Evolutionary conservation across 257 asterid genomes (phyloP).

Genomic region (Scutellaria minor): DNA sequence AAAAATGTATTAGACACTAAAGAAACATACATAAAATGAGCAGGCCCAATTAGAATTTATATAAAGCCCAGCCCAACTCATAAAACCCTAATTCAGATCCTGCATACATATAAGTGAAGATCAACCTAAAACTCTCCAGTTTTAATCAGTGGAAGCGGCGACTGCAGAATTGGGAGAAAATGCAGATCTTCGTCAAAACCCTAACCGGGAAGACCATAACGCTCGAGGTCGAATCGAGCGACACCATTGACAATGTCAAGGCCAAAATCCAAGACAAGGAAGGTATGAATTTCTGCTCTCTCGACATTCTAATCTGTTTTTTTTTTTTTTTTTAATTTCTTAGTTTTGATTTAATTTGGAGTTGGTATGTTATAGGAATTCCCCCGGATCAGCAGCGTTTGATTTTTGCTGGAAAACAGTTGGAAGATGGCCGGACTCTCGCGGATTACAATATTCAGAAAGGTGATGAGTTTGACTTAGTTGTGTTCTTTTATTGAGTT

Average conservation of each 20-base stretch:
- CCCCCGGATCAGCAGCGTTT: slow-evolving; percentile 86
- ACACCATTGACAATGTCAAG: slow-evolving; percentile 54
- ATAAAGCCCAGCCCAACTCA: slow-evolving; percentile 20
- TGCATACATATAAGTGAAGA: neutral
- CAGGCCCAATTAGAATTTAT: neutral
- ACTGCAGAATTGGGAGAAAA: slow-evolving; percentile 22
- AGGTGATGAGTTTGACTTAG: slow-evolving; percentile 26
- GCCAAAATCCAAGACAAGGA: slow-evolving; percentile 51
- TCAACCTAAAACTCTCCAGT: neutral
- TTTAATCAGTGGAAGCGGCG: slow-evolving; percentile 18
- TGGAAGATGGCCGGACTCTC: slow-evolving; percentile 53
- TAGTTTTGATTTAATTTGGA: neutral
- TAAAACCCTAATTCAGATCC: slow-evolving; percentile 33
- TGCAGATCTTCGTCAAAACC: slow-evolving; percentile 50
- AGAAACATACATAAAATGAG: too few species aligned
- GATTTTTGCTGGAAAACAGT: slow-evolving; percentile 52
- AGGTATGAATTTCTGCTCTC: slow-evolving; percentile 19
- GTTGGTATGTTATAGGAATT: slow-evolving; percentile 42
- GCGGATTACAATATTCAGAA: slow-evolving; percentile 54
- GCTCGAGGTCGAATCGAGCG: slow-evolving; percentile 52
- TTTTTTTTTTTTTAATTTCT: neutral
- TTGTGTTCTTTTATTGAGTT: neutral
- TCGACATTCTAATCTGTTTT: neutral
- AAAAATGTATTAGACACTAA: too few species aligned
- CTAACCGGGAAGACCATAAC: slow-evolving; percentile 51